Base-by-base conservation (phyloP, 2,329 filamentous ascomycete species). In the Leptographium galeiforme region DNA sequence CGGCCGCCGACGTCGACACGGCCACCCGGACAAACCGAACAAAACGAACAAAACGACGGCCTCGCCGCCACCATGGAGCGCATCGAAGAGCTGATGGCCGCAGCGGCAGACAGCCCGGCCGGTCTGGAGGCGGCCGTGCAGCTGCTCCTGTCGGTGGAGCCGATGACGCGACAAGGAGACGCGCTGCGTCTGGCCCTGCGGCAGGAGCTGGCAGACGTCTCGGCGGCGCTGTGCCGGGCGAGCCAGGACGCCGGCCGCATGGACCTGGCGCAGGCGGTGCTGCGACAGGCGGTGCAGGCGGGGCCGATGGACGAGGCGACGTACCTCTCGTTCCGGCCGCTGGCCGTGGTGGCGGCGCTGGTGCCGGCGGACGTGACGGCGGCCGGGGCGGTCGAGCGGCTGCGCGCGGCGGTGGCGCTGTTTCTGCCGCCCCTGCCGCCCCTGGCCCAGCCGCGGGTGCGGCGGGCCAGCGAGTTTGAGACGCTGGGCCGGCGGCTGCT, bases 241-340 rank as follows among this genome's bases (percentile, higher is more conserved):
- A 71, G 64, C 52, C 68, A 66, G 54, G 57, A 59, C 30, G 50
- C 55, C 13, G 62, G 59, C 8, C 60, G 58, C 50, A 62, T 64
- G 56, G 60, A 66, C 1, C 63, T 66, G 10, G 69, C 69, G 1
- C 57, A 60, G 33, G 56, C 56, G 4, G 59, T 72, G 5, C 58
- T 73, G 6, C 52, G 40, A 30, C 48, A 56, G 6, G 60, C 66
- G 7, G 41, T 68, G 6, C 46, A 48, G 3, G 53, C 59, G 13
- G 63, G 63, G 1, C 55, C 61, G 6, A 50, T 72, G 1, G 57
- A 63, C 16, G 67, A 69, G 56, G 58, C 51, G 8, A 56, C 61
- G 14, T 73, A 67, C 47, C 65, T 67, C 50, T 62, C 60, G n/a
- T 64, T 68, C 55, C 50, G 65, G 0, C 70, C 71, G 8, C 44